Percentiles rank a stretch among this genome's conserved stretches.
phyloP scores from a whole-genome alignment of 257 asterid species.

The Rehmannia glutinosa region DNA sequence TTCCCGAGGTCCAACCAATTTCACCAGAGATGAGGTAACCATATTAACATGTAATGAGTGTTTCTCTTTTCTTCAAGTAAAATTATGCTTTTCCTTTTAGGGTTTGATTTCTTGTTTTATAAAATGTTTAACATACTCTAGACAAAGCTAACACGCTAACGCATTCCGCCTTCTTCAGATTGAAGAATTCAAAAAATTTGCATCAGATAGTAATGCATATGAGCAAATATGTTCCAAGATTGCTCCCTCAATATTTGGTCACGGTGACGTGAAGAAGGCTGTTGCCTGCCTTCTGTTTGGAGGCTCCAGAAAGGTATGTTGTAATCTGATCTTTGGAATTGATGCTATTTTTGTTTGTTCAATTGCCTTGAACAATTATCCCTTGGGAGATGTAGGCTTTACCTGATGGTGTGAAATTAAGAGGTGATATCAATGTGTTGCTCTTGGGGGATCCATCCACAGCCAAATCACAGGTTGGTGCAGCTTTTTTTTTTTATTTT shows the following conservation, averaged over 20 bases:
- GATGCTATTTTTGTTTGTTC: slow-evolving; percentile 6
- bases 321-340: slow-evolving; percentile 1
- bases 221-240: slow-evolving; percentile 77
- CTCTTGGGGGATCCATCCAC: slow-evolving; percentile 99
- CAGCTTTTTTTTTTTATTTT: slow-evolving; percentile 7
- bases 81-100: background rate
- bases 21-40: slow-evolving; percentile 80
- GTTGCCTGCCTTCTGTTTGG: slow-evolving; percentile 96
- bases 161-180: slow-evolving; percentile 23
- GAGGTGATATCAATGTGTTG: slow-evolving; percentile 96
- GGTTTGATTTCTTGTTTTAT: slow-evolving; percentile 8
- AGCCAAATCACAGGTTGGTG: slow-evolving; percentile 92
- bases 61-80: background rate
- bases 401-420: slow-evolving; percentile 96
- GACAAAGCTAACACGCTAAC: slow-evolving; percentile 8
- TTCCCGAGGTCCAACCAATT: slow-evolving; percentile 80
- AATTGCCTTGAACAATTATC: slow-evolving; percentile 8
- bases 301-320: slow-evolving; percentile 88
- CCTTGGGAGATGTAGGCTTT: slow-evolving; percentile 35
- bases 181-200: slow-evolving; percentile 85
- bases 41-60: slow-evolving; percentile 7
- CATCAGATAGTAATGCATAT: slow-evolving; percentile 72
- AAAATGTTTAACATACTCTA: background rate
- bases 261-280: slow-evolving; percentile 82
- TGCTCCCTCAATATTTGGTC: slow-evolving; percentile 98